Evolutionary conservation across 1,284 basidiomycete species (phyloP), one percentile per base, ranked within the genome.

Genomic region (Irpex sp.): DNA sequence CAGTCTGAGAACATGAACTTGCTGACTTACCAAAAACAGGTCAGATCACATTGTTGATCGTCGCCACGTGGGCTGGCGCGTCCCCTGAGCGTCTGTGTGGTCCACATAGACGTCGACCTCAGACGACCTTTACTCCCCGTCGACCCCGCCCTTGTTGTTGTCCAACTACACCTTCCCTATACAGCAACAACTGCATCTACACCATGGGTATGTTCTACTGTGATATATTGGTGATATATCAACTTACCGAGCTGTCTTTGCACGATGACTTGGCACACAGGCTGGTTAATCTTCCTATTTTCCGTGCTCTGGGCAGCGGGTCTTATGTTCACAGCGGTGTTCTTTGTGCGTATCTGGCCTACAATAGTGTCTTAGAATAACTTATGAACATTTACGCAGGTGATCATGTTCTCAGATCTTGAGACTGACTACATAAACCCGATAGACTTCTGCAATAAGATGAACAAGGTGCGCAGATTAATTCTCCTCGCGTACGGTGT

Each of bases 371-470:
- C 20, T 38, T 27, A 9, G 10, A 20, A 64, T 59, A 15, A 24
- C 45, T 66, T 22, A 64, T 18, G 20, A 24, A 20, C 38, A 22
- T 10, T 27, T 45, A n/a, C n/a, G 58, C 78, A 99, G 98, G 98
- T 99, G 81, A 99, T 99, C 88, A 99, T 99, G 97, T 99, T 99
- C 89, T 97, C 96, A 65, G 97, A 98, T 86, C 87, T 98, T 80
- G 97, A 98, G 86, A 97, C 96, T 85, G 96, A 99, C 89, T 99
- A 99, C 87, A 98, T 99, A 88, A 99, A 99, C 87, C 98, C 98
- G 70, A 99, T 99, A 91, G 98, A 99, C 85, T 93, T 99, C 63
- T 99, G 98, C 88, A 99, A 99, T 87, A 99, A 99, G 87, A 93
- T 99, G 80, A 99, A 99, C 84, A 96, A 97, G 85, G 98, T 98